Evolutionary conservation across 192 early-diverging fungal genomes (phyloP).

Genomic region (Entomortierella parvispora): DNA sequence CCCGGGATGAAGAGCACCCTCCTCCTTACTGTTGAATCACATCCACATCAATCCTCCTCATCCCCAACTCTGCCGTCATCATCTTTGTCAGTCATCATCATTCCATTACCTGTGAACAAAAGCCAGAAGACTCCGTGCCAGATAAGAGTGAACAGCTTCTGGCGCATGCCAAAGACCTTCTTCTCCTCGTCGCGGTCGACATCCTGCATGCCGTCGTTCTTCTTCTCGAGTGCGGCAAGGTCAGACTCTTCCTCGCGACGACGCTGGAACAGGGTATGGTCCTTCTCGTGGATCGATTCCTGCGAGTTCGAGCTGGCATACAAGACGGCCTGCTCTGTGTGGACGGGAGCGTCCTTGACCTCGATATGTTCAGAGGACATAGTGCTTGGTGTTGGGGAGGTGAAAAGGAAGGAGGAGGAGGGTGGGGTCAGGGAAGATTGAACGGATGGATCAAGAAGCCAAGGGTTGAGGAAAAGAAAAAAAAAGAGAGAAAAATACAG

Average conservation of each 20-base stretch:
- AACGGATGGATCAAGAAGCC: conserved; percentile 37
- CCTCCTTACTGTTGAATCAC: too few species aligned
- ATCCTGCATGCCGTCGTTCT: background rate
- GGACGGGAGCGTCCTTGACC: conserved; percentile 16
- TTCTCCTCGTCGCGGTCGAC: conserved; percentile 26
- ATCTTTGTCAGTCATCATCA: background rate
- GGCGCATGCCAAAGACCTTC: conserved; percentile 34
- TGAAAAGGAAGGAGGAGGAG: conserved; percentile 6
- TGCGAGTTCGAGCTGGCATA: conserved; percentile 1
- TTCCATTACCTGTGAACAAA: conserved; percentile 48
- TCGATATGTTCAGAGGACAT: conserved; percentile 30
- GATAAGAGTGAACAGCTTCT: conserved; percentile 16
- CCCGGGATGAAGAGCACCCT: too few species aligned
- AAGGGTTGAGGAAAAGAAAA: conserved; percentile 13
- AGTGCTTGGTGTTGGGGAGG: background rate
- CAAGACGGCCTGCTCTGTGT: background rate
- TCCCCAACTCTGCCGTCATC: too few species aligned
- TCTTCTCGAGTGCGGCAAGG: conserved; percentile 12
- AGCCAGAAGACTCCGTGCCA: conserved; percentile 26
- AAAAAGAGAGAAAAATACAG: conserved; percentile 9
- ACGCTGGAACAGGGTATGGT: conserved; percentile 30
- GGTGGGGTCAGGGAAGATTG: conserved; percentile 8
- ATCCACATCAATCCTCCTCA: too few species aligned
- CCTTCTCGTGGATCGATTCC: conserved; percentile 34
- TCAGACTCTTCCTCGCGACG: conserved; percentile 16